phyloP scores from a whole-genome alignment of 345 rosid species.

The Fremontodendron californicum region DNA sequence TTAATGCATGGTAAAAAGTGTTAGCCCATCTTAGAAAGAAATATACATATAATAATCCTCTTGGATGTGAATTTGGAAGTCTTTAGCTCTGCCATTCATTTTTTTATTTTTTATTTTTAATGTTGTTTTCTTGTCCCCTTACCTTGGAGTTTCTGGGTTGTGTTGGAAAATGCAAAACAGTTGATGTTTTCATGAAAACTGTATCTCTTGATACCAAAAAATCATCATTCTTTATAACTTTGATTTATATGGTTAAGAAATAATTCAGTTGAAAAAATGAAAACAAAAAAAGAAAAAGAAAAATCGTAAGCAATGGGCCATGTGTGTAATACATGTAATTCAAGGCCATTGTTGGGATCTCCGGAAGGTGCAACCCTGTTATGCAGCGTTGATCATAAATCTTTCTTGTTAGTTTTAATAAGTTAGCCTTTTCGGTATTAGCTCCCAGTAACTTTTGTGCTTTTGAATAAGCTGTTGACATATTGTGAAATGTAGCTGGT shows the following conservation, averaged over 20 bases:
- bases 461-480: slow-evolving; percentile 2
- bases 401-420: background rate
- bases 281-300: background rate
- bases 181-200: background rate
- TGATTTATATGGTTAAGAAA: slow-evolving; percentile 9
- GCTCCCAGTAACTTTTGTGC: background rate
- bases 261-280: background rate
- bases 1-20: background rate
- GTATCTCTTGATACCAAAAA: slow-evolving; percentile 2
- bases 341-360: background rate
- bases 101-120: background rate
- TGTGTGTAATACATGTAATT: background rate
- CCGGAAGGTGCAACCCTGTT: background rate
- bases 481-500: too few relatives aligned
- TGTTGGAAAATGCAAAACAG: background rate
- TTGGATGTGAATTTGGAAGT: background rate
- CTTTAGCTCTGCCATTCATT: background rate
- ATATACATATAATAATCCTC: background rate
- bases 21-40: background rate
- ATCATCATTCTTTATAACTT: slow-evolving; percentile 2
- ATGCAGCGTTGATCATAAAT: background rate
- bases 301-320: background rate
- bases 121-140: background rate
- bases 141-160: background rate
- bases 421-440: background rate